phyloP scores from a whole-genome alignment of 208 protist species.

The Wallacemonas collosoma region DNA sequence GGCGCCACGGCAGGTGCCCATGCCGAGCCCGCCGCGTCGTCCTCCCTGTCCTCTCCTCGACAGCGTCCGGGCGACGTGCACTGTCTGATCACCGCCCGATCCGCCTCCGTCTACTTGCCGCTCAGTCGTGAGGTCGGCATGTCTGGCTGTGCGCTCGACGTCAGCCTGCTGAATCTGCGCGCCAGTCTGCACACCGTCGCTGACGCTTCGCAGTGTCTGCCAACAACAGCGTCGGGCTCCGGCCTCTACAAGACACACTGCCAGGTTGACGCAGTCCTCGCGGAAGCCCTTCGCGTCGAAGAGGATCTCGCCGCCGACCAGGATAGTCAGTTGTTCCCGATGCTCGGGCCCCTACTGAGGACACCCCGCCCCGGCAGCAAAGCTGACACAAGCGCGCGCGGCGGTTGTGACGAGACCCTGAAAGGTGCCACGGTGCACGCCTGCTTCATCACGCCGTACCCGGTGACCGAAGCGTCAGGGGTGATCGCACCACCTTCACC shows the following conservation, averaged over 20 bases:
- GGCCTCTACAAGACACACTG: background rate
- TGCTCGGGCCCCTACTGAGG: conserved; percentile 17
- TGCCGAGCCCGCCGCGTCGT: too few relatives aligned
- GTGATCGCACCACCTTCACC: background rate
- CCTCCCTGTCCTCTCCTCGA: too few relatives aligned
- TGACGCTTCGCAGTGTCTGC: background rate
- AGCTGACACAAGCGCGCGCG: too few relatives aligned
- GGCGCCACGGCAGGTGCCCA: too few relatives aligned
- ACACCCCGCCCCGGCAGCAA: too few relatives aligned
- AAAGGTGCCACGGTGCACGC: background rate
- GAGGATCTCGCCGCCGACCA: conserved; percentile 18
- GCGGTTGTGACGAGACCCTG: too few relatives aligned
- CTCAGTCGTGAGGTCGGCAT: conserved; percentile 13
- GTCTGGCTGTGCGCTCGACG: conserved; percentile 4
- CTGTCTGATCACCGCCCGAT: background rate
- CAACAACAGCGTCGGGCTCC: background rate
- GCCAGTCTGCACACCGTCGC: background rate
- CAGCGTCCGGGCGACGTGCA: background rate
- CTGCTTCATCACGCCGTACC: background rate
- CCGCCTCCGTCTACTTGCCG: background rate
- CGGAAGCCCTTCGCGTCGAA: conserved; percentile 22
- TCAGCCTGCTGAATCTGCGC: background rate
- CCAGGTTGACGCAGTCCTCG: conserved; percentile 11
- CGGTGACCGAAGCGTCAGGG: background rate
- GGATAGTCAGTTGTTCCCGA: background rate